phyloP scores from a whole-genome alignment of 257 asterid genomes.

The Jasminum sambac region DNA sequence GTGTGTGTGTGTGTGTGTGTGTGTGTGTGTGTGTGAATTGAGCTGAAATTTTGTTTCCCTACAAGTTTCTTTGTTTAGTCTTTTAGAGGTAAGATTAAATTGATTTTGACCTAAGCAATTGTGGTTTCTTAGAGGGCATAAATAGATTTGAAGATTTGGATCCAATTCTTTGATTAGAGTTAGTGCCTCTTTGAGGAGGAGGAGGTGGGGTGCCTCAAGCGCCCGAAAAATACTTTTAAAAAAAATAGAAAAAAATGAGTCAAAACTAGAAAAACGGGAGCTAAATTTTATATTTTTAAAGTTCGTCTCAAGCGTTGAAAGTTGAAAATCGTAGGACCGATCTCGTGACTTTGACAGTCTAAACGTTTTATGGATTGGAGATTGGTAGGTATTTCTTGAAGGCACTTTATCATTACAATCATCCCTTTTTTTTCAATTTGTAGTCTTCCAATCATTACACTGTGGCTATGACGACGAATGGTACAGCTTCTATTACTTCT shows the following conservation, averaged over 20 bases:
- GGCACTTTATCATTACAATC: background rate
- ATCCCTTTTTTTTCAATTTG: conserved; percentile 2
- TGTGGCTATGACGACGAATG: conserved; percentile 27
- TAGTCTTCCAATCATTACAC: conserved; percentile 12
- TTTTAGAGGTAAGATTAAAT: background rate
- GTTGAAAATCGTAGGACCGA: too few relatives aligned
- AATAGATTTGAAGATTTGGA: background rate
- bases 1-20: too few relatives aligned
- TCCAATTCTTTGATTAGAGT: too few relatives aligned
- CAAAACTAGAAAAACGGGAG: too few relatives aligned
- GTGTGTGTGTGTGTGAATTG: background rate
- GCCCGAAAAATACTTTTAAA: too few relatives aligned
- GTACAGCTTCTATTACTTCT: conserved; percentile 10
- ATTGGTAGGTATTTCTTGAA: background rate
- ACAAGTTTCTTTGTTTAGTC: too few relatives aligned
- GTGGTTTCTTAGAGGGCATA: background rate
- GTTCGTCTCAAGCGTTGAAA: too few relatives aligned
- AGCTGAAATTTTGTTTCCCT: background rate
- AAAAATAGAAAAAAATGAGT: too few relatives aligned
- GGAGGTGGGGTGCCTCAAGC: too few relatives aligned
- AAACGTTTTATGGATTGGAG: background rate
- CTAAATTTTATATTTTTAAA: too few relatives aligned
- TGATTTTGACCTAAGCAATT: background rate
- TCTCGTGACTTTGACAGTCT: too few relatives aligned
- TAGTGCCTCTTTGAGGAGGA: too few relatives aligned